A percentile compares a stretch with the other conserved stretches of the same genome.
These are phyloP conservation scores for Debaryomyces nepalensis DNA, from an alignment of 1,139 yeast genomes.

Conservation along the genomic window DNA sequence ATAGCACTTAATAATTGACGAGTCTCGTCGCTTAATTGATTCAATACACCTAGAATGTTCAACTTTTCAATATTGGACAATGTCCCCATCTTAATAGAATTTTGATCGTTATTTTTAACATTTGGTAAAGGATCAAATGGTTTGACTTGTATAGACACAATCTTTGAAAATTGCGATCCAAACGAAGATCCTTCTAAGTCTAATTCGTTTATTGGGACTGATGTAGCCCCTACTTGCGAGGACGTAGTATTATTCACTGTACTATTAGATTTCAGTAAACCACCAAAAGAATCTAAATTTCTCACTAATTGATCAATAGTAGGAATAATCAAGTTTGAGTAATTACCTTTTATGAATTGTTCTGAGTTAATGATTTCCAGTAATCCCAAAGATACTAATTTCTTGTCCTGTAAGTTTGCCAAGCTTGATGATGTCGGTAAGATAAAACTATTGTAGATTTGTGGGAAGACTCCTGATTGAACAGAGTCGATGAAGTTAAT, in stretches of 20 bases:
- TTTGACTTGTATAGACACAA: constrained; percentile 63
- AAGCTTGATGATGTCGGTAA: constrained; percentile 69
- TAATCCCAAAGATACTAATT: constrained; percentile 75
- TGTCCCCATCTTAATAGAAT: constrained; percentile 34
- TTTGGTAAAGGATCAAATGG: constrained; percentile 72
- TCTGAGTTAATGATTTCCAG: constrained; percentile 50
- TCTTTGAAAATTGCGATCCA: constrained; percentile 81
- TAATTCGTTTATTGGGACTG: constrained; percentile 48
- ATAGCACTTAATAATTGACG: constrained; percentile 21
- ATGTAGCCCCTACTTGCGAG: constrained; percentile 18
- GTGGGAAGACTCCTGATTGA: constrained; percentile 67
- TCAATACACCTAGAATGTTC: constrained; percentile 35
- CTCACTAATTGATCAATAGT: constrained; percentile 58
- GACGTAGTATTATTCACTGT: constrained; percentile 33
- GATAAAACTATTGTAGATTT: constrained; percentile 64
- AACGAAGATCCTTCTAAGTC: constrained; percentile 72
- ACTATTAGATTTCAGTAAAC: constrained; percentile 35
- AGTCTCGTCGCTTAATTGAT: constrained; percentile 32
- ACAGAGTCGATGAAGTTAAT: constrained; percentile 63
- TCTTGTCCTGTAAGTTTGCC: constrained; percentile 73
- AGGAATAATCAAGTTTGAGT: constrained; percentile 48
- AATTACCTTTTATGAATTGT: constrained; percentile 36
- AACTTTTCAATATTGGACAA: constrained; percentile 37
- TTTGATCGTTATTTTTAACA: constrained; percentile 40
- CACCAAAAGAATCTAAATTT: constrained; percentile 46